Evolutionary conservation across 1,284 basidiomycete genomes (phyloP).

Genomic region (Psilocybe mexicana): DNA sequence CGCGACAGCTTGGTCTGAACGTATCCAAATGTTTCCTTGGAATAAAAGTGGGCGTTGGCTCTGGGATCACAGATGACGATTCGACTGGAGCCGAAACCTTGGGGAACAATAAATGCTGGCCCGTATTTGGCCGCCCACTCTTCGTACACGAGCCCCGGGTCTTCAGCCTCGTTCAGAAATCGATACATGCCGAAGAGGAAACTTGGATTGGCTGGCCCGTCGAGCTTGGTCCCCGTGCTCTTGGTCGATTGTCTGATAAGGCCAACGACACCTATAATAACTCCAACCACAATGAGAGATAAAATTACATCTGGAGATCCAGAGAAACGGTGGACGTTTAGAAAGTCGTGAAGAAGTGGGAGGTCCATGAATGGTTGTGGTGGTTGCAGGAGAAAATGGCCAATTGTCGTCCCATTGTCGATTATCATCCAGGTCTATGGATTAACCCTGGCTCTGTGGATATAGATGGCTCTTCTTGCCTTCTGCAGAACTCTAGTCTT

Average conservation of each 20-base stretch:
- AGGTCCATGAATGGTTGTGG: not conserved
- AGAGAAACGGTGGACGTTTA: constrained; percentile 6
- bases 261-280: not conserved
- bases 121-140: constrained; percentile 50
- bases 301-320: not conserved
- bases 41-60: constrained; percentile 53
- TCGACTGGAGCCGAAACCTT: constrained; percentile 37
- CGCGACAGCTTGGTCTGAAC: constrained; percentile 38
- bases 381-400: not conserved
- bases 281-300: not conserved
- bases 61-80: constrained; percentile 55
- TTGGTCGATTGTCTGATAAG: not conserved
- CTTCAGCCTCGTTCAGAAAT: constrained; percentile 27
- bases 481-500: not conserved
- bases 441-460: not conserved
- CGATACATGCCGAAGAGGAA: constrained; percentile 39
- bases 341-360: not conserved
- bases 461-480: not conserved
- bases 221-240: constrained; percentile 29
- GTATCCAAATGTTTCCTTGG: constrained; percentile 50
- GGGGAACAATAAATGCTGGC: constrained; percentile 43
- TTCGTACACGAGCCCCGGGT: constrained; percentile 38
- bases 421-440: not conserved
- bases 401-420: constrained; percentile 3
- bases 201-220: constrained; percentile 36